These are phyloP conservation scores for Paraphoma chrysanthemicola DNA, from an alignment of 2,329 filamentous ascomycete genomes.

Conservation along the genomic window DNA sequence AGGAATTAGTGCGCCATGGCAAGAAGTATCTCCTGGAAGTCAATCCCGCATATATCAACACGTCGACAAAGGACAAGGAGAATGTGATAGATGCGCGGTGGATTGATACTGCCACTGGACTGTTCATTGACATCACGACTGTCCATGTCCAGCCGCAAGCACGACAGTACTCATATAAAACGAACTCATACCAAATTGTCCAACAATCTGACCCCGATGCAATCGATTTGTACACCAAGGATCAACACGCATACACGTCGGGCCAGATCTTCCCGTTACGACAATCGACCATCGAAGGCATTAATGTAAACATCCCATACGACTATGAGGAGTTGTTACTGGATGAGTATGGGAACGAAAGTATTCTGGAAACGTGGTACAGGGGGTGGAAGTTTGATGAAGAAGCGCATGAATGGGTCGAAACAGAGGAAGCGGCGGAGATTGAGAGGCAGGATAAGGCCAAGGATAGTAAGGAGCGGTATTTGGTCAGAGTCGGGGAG, in stretches of 20 bases:
- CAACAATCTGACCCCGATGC: not conserved
- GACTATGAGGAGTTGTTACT: conserved; percentile 61
- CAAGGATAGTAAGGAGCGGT: not conserved
- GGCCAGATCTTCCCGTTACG: conserved; percentile 65
- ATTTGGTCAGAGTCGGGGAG: not conserved
- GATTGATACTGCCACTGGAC: conserved; percentile 65
- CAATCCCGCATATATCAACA: conserved; percentile 61
- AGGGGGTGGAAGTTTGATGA: conserved; percentile 52
- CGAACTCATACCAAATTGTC: not conserved
- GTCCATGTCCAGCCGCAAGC: conserved; percentile 55
- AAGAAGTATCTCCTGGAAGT: conserved; percentile 64
- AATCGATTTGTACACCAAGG: conserved; percentile 56
- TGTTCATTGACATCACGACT: conserved; percentile 69
- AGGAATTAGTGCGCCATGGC: conserved; percentile 18
- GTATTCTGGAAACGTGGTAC: conserved; percentile 56
- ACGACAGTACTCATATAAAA: conserved; percentile 11
- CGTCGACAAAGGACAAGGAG: conserved; percentile 52
- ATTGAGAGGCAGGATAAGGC: not conserved
- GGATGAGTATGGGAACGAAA: conserved; percentile 61
- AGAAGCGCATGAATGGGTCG: conserved; percentile 35
- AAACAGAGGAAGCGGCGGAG: not conserved
- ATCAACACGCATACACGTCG: conserved; percentile 61
- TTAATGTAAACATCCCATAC: conserved; percentile 63
- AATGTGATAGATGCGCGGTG: conserved; percentile 68
- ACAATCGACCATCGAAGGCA: conserved; percentile 61